Evolutionary conservation across 2,329 filamentous ascomycete species (phyloP).

Genomic region (Leptosphaerulina australis): DNA sequence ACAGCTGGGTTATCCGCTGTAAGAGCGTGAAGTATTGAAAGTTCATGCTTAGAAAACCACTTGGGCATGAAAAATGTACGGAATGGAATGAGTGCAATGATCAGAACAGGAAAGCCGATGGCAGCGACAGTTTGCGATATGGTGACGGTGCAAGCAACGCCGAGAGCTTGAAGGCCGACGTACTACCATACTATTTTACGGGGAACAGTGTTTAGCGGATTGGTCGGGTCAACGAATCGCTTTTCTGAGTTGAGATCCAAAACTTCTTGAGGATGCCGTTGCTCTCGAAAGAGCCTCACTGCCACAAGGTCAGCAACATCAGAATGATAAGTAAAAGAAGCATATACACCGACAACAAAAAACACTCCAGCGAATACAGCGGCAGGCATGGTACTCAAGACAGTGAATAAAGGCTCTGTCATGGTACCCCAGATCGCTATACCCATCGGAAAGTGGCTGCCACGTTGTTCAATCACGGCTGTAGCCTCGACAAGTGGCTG

Average conservation of each 20-base stretch:
- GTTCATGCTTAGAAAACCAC: constrained; percentile 57
- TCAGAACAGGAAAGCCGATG: constrained; percentile 63
- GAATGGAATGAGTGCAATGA: constrained; percentile 61
- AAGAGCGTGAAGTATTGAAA: constrained; percentile 57
- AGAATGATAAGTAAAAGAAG: not conserved
- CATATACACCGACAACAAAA: constrained; percentile 59
- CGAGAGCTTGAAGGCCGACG: constrained; percentile 56
- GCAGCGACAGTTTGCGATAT: constrained; percentile 64
- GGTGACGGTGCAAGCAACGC: constrained; percentile 58
- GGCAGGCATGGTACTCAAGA: constrained; percentile 58
- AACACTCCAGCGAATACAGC: constrained; percentile 61
- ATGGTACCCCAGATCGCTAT: constrained; percentile 61
- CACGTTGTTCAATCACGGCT: constrained; percentile 59
- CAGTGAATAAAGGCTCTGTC: constrained; percentile 58
- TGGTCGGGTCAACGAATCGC: constrained; percentile 55
- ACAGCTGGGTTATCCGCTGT: constrained; percentile 60
- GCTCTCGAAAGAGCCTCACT: constrained; percentile 53
- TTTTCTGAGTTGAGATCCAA: constrained; percentile 53
- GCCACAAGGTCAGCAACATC: not conserved
- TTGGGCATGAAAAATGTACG: constrained; percentile 57
- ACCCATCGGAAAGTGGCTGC: constrained; percentile 61
- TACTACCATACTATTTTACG: constrained; percentile 56
- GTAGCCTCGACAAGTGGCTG: constrained; percentile 53
- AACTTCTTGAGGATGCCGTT: constrained; percentile 59
- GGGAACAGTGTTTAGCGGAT: constrained; percentile 53